Conservation (phyloP, 108 stramenopile genomes). For the Skeletonema grethae region DNA sequence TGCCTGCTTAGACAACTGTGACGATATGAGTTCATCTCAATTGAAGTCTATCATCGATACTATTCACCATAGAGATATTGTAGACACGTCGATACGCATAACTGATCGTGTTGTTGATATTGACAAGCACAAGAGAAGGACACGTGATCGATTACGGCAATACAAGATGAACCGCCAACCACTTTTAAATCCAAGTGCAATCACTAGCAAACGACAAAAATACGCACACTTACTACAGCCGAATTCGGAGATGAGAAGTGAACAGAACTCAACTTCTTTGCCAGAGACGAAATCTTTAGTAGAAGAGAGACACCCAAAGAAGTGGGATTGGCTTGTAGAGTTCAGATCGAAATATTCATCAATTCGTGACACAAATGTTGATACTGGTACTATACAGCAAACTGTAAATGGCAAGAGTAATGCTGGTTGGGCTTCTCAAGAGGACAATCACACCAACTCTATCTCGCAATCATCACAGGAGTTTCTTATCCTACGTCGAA, state of each 20-base stretch:
- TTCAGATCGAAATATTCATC: conserved; percentile 10
- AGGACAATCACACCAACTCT: neutral
- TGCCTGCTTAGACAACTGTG: neutral
- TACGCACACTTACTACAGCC: conserved; percentile 25
- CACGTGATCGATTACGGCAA: conserved; percentile 1
- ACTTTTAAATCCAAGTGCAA: neutral
- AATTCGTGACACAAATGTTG: neutral
- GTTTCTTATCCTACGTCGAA: conserved; percentile 20
- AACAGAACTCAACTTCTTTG: neutral
- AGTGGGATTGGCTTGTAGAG: conserved; percentile 25
- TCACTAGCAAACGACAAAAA: conserved; percentile 17
- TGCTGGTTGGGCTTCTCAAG: neutral
- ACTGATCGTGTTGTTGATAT: conserved; percentile 19
- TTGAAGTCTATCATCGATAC: neutral
- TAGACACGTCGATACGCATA: conserved; percentile 30
- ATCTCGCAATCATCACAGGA: neutral
- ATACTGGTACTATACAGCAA: neutral
- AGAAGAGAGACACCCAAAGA: conserved; percentile 25
- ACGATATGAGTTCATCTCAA: neutral
- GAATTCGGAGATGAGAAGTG: neutral
- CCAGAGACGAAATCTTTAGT: conserved; percentile 10
- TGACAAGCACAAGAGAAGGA: conserved; percentile 14
- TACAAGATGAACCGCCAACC: neutral
- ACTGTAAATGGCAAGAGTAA: neutral
- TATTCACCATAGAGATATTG: conserved; percentile 6